Base-by-base conservation (phyloP, 2,329 filamentous ascomycete genomes). In the Biscogniauxia sp. region DNA sequence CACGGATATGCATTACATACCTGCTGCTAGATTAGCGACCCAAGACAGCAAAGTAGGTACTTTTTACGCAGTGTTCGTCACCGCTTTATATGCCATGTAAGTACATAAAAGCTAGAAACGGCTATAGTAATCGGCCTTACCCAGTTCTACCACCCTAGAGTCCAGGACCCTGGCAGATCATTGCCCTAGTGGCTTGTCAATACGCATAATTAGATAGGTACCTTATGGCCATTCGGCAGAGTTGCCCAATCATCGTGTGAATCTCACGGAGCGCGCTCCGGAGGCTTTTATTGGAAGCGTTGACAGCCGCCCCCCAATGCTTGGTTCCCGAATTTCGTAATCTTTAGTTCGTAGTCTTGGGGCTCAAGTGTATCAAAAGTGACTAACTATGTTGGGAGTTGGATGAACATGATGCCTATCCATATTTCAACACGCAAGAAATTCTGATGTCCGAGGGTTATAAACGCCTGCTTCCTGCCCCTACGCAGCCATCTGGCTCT, bases 401-500 rank as follows among this genome's bases (percentile, higher is more conserved):
- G 37, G 37, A 45, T 45, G 37, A n/a, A 45, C 37, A 45, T 45
- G 37, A 45, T 15, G 37, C 37, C 37, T 45, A 45, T 45, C 37
- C 37, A 45, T 45, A 45, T 45, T 45, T 45, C 37, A 45, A 15
- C 37, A 15, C 15, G 13, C 37, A 45, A 17, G 37, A 45, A 45
- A 45, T 45, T n/a, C 37, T 45, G 17, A 66, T 66, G 64, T 62
- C 64, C 54, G 64, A 66, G 49, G 63, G 61, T 23, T 66, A 64
- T 51, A 66, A 64, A 59, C 64, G 64, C 54, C 56, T 66, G 9
- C 64, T 66, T 51, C 64, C 64, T 61, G 64, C 64, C 49, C 64
- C 64, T 19, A 53, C 58, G 62, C 61, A 59, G 58, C 26, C 59
- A 51, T 51, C 37, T 45, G 37, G 37, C 37, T 45, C 37, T 7